A percentile compares a stretch with the other conserved stretches of the same genome.
Evolutionary conservation across 1,284 basidiomycete genomes (phyloP).

Genomic region (Entoloma clypeatum): DNA sequence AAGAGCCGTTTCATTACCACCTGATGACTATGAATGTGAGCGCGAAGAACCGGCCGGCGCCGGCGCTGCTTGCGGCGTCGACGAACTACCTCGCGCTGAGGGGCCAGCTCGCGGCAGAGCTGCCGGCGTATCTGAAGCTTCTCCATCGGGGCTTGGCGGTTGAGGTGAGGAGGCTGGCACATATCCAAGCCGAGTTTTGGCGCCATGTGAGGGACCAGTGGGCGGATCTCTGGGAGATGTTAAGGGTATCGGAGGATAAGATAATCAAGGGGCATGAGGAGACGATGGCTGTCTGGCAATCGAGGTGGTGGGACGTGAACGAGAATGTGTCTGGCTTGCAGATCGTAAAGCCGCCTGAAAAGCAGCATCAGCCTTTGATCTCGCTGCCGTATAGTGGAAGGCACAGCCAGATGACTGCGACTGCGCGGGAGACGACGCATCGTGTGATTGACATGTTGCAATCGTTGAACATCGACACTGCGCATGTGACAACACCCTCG

Average conservation of each 20-base stretch:
- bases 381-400: no score
- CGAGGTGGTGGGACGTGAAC: conserved; percentile 61
- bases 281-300: conserved; percentile 65
- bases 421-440: no score
- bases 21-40: conserved; percentile 59
- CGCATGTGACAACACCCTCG: no score
- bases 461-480: no score
- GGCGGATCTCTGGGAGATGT: conserved; percentile 75
- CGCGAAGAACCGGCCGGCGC: conserved; percentile 56
- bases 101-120: conserved; percentile 62
- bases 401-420: no score
- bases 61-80: conserved; percentile 63
- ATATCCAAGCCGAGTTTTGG: conserved; percentile 59
- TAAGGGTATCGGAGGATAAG: conserved; percentile 72
- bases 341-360: no score
- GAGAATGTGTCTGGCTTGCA: no score
- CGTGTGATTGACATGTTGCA: no score
- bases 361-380: no score
- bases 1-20: conserved; percentile 63
- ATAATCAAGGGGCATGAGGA: conserved; percentile 59
- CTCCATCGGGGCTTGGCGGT: conserved; percentile 54
- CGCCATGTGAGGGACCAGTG: conserved; percentile 55
- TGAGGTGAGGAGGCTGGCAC: conserved; percentile 47
- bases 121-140: conserved; percentile 58
- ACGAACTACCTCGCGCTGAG: conserved; percentile 70